These are phyloP conservation scores for Flaveria ramosissima DNA, from an alignment of 129 eudicot genomes.

Conservation along the genomic window DNA sequence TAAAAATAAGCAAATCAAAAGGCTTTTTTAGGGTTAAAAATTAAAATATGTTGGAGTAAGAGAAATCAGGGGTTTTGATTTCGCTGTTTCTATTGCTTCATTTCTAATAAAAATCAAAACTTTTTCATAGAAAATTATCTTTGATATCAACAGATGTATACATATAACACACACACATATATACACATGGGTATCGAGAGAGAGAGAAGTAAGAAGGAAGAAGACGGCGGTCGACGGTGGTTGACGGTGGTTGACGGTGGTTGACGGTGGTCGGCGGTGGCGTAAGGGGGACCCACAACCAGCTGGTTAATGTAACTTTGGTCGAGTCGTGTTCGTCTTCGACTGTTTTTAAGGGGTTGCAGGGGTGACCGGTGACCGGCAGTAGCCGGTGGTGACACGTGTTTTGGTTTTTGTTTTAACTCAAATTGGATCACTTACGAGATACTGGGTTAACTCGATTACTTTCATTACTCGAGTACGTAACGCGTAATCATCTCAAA, in stretches of 20 bases:
- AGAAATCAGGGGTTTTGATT: constrained; percentile 26
- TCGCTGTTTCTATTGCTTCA: constrained; percentile 28
- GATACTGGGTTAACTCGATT: no score
- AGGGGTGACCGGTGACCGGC: constrained; percentile 43
- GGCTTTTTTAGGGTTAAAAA: constrained; percentile 39
- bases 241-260: constrained; percentile 21
- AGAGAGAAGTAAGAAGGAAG: constrained; percentile 15
- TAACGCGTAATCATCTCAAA: no score
- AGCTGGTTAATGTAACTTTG: constrained; percentile 37
- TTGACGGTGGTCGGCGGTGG: constrained; percentile 30
- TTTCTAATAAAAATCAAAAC: constrained; percentile 13
- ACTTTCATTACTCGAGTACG: no score
- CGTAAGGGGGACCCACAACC: constrained; percentile 37
- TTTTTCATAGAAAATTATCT: constrained; percentile 5
- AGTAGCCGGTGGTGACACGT: constrained; percentile 46
- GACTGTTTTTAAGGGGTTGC: constrained; percentile 30
- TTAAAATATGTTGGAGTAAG: constrained; percentile 26
- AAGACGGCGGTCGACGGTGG: constrained; percentile 27
- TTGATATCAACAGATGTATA: constrained; percentile 31
- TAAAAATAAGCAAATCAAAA: constrained; percentile 47
- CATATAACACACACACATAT: constrained; percentile 16
- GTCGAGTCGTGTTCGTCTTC: constrained; percentile 44
- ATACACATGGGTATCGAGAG: constrained; percentile 10
- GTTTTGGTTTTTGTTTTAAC: constrained; percentile 11
- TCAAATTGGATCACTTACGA: no score